These are phyloP conservation scores for Striga hermonthica DNA, from an alignment of 305 asterid genomes.

Conservation along the genomic window DNA sequence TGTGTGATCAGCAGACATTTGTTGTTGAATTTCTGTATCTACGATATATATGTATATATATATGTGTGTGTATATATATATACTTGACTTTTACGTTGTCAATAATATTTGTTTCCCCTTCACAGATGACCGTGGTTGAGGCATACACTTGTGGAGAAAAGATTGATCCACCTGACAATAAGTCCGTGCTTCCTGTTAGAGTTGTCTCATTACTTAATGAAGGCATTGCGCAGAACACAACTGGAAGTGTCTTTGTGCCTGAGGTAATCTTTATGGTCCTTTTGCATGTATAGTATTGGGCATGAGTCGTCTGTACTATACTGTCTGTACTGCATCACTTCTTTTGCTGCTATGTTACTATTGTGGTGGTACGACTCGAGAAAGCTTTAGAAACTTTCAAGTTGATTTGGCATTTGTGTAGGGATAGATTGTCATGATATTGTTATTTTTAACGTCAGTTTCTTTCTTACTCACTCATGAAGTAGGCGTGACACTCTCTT, in stretches of 20 bases:
- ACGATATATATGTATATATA: neutral
- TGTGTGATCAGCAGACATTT: conserved; percentile 14
- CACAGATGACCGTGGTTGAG: conserved; percentile 90
- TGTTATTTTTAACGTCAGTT: neutral
- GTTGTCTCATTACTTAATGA: conserved; percentile 60
- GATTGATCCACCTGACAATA: conserved; percentile 58
- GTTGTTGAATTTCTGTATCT: conserved; percentile 19
- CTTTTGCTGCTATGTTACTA: neutral
- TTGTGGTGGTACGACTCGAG: neutral
- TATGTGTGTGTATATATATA: conserved; percentile 12
- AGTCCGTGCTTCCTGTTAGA: conserved; percentile 50
- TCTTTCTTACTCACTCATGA: neutral
- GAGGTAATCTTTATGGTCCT: conserved; percentile 51
- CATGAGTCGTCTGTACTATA: conserved; percentile 2
- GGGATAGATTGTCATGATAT: conserved; percentile 6
- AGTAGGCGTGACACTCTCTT: conserved; percentile 13
- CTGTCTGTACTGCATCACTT: conserved; percentile 6
- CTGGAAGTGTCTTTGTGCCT: conserved; percentile 83
- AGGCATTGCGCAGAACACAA: conserved; percentile 85
- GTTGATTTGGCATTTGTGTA: conserved; percentile 12
- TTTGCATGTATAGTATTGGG: neutral
- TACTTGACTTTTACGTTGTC: conserved; percentile 23
- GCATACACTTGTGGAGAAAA: conserved; percentile 58
- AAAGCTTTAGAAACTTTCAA: neutral
- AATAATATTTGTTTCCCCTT: conserved; percentile 16